phyloP scores from a whole-genome alignment of 2,329 filamentous ascomycete species.

The Neocatenulostroma microsporum region DNA sequence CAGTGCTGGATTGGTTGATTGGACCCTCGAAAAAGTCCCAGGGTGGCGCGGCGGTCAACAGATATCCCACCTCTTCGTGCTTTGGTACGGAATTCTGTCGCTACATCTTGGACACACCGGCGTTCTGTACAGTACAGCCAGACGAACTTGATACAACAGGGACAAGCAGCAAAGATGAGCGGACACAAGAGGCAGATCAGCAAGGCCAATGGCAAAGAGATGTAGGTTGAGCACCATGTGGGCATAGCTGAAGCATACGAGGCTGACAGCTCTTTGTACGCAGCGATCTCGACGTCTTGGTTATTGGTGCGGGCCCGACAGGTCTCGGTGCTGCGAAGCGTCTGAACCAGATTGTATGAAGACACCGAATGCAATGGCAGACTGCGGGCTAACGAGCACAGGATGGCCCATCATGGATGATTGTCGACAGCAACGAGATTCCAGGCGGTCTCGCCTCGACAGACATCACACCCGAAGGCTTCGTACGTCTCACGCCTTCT shows the following conservation, averaged over 20 bases:
- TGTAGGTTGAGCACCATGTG: conserved; percentile 86
- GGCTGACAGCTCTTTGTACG: too few species aligned
- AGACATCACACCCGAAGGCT: conserved; percentile 89
- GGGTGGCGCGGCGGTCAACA: too few species aligned
- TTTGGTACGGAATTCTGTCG: too few species aligned
- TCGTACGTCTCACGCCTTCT: conserved; percentile 83
- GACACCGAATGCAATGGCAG: conserved; percentile 8
- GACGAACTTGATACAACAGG: too few species aligned
- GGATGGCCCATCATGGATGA: conserved; percentile 92
- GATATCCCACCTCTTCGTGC: too few species aligned
- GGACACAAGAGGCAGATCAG: conserved; percentile 24
- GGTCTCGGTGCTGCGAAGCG: conserved; percentile 97
- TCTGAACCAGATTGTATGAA: conserved; percentile 82
- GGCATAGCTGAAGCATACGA: too few species aligned
- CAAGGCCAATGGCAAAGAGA: conserved; percentile 29
- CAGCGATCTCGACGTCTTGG: too few species aligned
- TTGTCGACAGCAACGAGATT: conserved; percentile 83
- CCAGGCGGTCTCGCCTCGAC: conserved; percentile 94
- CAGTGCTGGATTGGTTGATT: too few species aligned
- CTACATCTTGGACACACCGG: too few species aligned
- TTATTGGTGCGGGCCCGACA: conserved; percentile 94
- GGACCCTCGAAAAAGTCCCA: too few species aligned
- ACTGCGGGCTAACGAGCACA: conserved; percentile 33
- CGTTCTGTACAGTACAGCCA: too few species aligned
- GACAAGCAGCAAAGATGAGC: conserved; percentile 10